Percentiles rank a stretch among this genome's conserved stretches.
phyloP scores from a whole-genome alignment of 169 alveolate genomes.

The Theileria orientalis region DNA sequence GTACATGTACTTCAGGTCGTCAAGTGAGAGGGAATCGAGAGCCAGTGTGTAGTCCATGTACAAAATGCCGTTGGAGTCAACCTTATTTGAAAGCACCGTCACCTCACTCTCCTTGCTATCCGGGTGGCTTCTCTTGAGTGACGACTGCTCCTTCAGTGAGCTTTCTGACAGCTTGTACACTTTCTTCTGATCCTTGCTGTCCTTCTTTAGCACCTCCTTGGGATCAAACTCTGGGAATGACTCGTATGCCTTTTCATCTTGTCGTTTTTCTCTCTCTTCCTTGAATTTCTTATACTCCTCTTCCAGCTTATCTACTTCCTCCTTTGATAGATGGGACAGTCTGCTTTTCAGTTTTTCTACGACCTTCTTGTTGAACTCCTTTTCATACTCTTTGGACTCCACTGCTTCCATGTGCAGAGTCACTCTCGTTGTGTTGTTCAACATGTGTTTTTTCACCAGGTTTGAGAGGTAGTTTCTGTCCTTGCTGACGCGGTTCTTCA shows the following conservation, averaged over 20 bases:
- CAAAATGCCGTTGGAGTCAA: conserved; percentile 68
- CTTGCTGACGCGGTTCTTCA: conserved; percentile 11
- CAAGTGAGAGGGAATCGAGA: conserved; percentile 64
- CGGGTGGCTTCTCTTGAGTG: neutral
- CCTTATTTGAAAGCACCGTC: conserved; percentile 63
- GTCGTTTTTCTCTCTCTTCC: conserved; percentile 54
- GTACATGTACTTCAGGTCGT: conserved; percentile 67
- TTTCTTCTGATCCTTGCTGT: conserved; percentile 60
- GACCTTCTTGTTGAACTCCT: conserved; percentile 51
- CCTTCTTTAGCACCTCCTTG: conserved; percentile 64
- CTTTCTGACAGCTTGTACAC: conserved; percentile 41
- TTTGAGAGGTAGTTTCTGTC: conserved; percentile 59
- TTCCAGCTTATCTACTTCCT: conserved; percentile 66
- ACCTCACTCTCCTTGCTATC: neutral
- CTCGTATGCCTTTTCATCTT: conserved; percentile 63
- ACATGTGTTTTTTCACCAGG: conserved; percentile 62
- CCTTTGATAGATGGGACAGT: conserved; percentile 55
- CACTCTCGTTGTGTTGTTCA: conserved; percentile 67
- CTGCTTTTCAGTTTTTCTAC: conserved; percentile 37
- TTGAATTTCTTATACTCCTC: conserved; percentile 57
- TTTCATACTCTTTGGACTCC: conserved; percentile 63
- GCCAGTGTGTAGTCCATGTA: conserved; percentile 69
- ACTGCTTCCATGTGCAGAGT: conserved; percentile 69
- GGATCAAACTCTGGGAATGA: conserved; percentile 63
- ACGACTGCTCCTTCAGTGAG: conserved; percentile 16